phyloP scores from a whole-genome alignment of 257 asterid genomes.

The Avicennia marina region DNA sequence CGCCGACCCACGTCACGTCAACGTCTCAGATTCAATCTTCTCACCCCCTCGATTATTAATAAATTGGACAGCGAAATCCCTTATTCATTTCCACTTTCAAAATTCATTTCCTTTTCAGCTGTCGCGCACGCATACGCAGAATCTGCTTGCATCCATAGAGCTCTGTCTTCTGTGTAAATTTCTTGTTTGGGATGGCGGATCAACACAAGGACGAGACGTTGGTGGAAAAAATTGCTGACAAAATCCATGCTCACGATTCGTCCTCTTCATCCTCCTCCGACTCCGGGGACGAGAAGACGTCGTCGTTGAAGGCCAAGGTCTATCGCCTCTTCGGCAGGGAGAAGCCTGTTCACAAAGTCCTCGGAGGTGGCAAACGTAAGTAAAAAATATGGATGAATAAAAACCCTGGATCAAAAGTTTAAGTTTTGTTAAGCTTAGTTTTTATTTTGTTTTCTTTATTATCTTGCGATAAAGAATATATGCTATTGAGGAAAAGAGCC shows the following conservation, averaged over 20 bases:
- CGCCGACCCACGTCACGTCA: conserved; percentile 8
- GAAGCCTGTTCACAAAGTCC: conserved; percentile 61
- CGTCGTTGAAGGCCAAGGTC: conserved; percentile 46
- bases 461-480: neutral
- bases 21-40: conserved; percentile 28
- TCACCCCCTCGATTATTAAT: neutral
- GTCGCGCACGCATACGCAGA: neutral
- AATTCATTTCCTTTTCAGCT: conserved; percentile 21
- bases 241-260: conserved; percentile 36
- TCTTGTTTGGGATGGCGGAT: conserved; percentile 47
- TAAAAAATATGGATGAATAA: neutral
- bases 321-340: conserved; percentile 72
- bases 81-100: neutral
- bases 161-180: neutral
- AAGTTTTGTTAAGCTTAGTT: neutral
- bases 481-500: neutral
- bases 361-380: conserved; percentile 86
- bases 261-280: conserved; percentile 58
- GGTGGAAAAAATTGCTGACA: conserved; percentile 47
- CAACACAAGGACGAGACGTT: conserved; percentile 51
- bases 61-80: conserved; percentile 3
- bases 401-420: neutral
- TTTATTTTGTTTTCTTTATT: neutral
- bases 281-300: conserved; percentile 42
- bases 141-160: conserved; percentile 17